phyloP scores from a whole-genome alignment of 305 asterid species.

The Coffea humblotiana region DNA sequence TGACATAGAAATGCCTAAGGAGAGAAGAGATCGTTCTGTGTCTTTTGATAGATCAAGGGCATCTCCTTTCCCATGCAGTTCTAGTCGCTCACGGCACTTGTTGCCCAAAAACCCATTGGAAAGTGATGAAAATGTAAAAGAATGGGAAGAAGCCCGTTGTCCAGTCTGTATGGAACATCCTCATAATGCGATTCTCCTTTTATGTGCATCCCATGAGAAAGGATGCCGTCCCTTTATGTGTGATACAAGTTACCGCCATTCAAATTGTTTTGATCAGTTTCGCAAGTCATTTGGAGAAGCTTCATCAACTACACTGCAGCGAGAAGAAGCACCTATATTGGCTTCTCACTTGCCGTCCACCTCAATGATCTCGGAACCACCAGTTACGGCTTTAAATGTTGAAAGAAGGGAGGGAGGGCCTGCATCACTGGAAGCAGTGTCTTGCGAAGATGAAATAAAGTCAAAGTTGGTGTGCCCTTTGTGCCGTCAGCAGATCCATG shows the following conservation, averaged over 20 bases:
- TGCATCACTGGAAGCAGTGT: constrained; percentile 23
- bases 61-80: constrained; percentile 60
- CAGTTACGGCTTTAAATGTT: constrained; percentile 28
- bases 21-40: constrained; percentile 65
- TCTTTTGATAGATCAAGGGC: constrained; percentile 62
- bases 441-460: constrained; percentile 40
- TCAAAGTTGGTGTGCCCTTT: constrained; percentile 66
- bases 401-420: constrained; percentile 36
- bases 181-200: constrained; percentile 76
- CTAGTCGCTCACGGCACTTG: constrained; percentile 42
- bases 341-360: constrained; percentile 26
- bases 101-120: constrained; percentile 50
- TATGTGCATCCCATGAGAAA: constrained; percentile 76
- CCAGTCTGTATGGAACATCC: constrained; percentile 97
- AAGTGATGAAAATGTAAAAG: constrained; percentile 48
- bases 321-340: constrained; percentile 30
- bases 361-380: constrained; percentile 31
- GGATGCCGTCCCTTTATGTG: constrained; percentile 95
- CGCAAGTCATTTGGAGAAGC: constrained; percentile 52
- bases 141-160: constrained; percentile 91
- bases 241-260: constrained; percentile 91
- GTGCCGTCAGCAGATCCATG: constrained; percentile 70
- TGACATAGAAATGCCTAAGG: constrained; percentile 58
- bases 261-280: constrained; percentile 86
- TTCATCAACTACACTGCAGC: constrained; percentile 30